Base-by-base conservation (phyloP, 2,329 filamentous ascomycete genomes). In the Trichoderma simmonsii region DNA sequence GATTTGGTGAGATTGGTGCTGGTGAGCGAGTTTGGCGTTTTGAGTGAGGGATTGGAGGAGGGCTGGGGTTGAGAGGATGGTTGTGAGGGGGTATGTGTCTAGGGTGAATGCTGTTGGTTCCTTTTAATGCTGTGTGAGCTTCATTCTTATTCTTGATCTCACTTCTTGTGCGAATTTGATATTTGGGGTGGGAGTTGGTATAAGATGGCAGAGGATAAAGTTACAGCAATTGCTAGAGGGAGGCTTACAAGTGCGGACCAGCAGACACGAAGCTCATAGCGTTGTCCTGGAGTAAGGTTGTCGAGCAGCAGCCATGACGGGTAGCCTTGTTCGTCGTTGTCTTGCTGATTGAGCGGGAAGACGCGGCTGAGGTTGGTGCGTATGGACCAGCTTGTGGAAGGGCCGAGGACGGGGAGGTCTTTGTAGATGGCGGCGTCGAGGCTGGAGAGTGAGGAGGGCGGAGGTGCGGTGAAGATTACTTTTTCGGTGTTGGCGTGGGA, bases 191-290 rank as follows among this genome's bases (percentile, higher is more conserved):
- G 24, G 24, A 24, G 24, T 24, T 24, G 24, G 24, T 24, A 24
- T 24, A 24, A 24, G 24, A 24, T 24, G 24, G 24, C 24, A 24
- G 24, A 24, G 24, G 24, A 24, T 24, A 24, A 24, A 24, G 24
- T 24, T 24, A 24, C 24, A 24, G 24, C 24, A 24, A 24, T 24
- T 24, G 24, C 24, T 24, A 24, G 24, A 24, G 24, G 24, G 24
- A 24, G 24, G 24, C 24, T 28, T 87, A 97, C 95, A 73, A 92
- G 96, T 54, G 96, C 96, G 73, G 94, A 87, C 95, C 95, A 99
- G 83, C 95, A 98, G 73, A 98, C 86, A 70, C 96, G 90, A 63
- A 97, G 88, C 84, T 99, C 96, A 85, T 98, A 98, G 75, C 94
- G 88, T 78, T 92, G 91, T 12, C 89, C 89, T 43, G 89, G 87